These are phyloP conservation scores for Boletellus ananas DNA, from an alignment of 768 basidiomycete genomes.

Conservation along the genomic window DNA sequence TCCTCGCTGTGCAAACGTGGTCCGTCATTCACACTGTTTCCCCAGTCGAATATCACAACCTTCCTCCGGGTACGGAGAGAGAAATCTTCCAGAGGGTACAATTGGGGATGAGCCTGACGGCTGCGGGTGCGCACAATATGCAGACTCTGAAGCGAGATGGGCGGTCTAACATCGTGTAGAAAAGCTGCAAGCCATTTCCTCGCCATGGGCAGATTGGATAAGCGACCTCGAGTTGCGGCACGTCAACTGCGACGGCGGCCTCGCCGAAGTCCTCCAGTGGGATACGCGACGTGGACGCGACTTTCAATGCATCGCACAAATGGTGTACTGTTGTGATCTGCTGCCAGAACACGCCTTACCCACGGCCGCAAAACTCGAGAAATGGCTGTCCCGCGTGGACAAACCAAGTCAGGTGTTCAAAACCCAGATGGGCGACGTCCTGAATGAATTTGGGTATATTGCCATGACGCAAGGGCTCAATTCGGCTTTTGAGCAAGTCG, in stretches of 20 bases:
- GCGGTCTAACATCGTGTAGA: constrained; percentile 40
- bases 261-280: constrained; percentile 54
- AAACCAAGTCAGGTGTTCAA: constrained; percentile 49
- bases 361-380: constrained; percentile 54
- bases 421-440: constrained; percentile 46
- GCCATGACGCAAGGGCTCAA: constrained; percentile 40
- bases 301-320: constrained; percentile 69
- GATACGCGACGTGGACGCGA: constrained; percentile 69
- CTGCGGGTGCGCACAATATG: constrained; percentile 48
- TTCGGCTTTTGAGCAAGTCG: constrained; percentile 50
- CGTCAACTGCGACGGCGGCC: constrained; percentile 55
- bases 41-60: constrained; percentile 63
- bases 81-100: constrained; percentile 85
- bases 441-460: constrained; percentile 53
- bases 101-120: constrained; percentile 68
- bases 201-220: constrained; percentile 69
- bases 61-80: constrained; percentile 57
- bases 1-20: background rate
- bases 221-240: constrained; percentile 52
- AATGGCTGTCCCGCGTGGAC: constrained; percentile 34
- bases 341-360: constrained; percentile 46
- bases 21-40: background rate
- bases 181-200: constrained; percentile 75
- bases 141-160: background rate
- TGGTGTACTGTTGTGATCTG: constrained; percentile 64